Percentiles rank a stretch among this genome's conserved stretches.
Conservation (phyloP, 2,329 filamentous ascomycete genomes). For the Myriosclerotinia duriaeana region DNA sequence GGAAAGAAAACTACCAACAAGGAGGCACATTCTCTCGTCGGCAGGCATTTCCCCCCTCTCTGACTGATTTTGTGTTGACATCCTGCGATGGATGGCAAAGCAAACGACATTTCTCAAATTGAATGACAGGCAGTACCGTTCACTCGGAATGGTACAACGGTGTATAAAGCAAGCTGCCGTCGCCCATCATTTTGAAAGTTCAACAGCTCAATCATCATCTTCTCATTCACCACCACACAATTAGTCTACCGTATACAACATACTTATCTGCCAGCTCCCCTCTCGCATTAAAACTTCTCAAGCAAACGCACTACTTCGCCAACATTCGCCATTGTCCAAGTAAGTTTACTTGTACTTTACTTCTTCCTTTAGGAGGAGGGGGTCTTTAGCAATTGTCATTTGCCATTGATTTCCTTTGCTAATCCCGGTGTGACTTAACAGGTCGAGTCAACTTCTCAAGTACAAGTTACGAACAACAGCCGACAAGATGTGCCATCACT, state of each 20-base stretch:
- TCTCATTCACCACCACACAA: slow-evolving; percentile 11
- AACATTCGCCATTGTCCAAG: slow-evolving; percentile 13
- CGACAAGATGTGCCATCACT: slow-evolving; percentile 20
- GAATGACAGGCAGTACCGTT: slow-evolving; percentile 35
- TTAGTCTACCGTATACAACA: slow-evolving; percentile 13
- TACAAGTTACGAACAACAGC: slow-evolving; percentile 5
- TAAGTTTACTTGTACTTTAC: slow-evolving; percentile 10
- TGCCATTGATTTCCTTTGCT: slow-evolving; percentile 8
- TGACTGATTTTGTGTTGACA: slow-evolving; percentile 24
- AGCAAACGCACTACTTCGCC: not conserved
- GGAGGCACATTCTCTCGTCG: slow-evolving; percentile 31
- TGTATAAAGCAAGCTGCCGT: slow-evolving; percentile 39
- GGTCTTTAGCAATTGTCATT: slow-evolving; percentile 12
- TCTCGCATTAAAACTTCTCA: slow-evolving; percentile 1
- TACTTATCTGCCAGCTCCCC: slow-evolving; percentile 16
- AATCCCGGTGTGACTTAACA: not conserved
- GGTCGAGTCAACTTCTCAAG: slow-evolving; percentile 7
- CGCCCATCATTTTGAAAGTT: slow-evolving; percentile 29
- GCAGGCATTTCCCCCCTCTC: slow-evolving; percentile 29
- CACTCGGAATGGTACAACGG: slow-evolving; percentile 39
- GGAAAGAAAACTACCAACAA: slow-evolving; percentile 33
- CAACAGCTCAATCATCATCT: slow-evolving; percentile 26
- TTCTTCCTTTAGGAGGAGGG: not conserved
- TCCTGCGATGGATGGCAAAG: slow-evolving; percentile 33
- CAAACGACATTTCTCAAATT: slow-evolving; percentile 38